Conservation (phyloP, 106 monocot genomes). For the Triglochin maritima region DNA sequence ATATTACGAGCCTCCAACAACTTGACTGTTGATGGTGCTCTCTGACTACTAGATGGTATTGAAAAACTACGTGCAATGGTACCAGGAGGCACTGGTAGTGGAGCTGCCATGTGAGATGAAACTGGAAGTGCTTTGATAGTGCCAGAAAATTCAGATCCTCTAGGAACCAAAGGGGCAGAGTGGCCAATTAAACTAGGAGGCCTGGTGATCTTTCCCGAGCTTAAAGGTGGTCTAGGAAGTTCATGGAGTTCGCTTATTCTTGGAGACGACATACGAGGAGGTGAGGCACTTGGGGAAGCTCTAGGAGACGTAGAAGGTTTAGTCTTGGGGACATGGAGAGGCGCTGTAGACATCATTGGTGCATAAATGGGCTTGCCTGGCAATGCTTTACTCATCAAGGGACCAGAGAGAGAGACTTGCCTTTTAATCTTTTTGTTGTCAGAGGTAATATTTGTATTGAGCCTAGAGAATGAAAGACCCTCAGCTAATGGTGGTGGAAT, state of each 20-base stretch:
- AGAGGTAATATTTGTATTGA: constrained; percentile 12
- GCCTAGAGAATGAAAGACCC: constrained; percentile 12
- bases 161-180: constrained; percentile 71
- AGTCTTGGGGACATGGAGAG: constrained; percentile 7
- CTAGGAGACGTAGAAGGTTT: constrained; percentile 28
- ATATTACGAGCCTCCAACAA: constrained; percentile 21
- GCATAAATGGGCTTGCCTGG: constrained; percentile 22
- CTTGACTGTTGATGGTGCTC: constrained; percentile 26
- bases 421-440: constrained; percentile 47
- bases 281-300: constrained; percentile 33
- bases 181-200: constrained; percentile 33
- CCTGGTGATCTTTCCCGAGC: constrained; percentile 9
- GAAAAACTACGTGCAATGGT: constrained; percentile 80
- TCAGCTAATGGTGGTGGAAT: constrained; percentile 26
- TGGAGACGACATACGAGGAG: constrained; percentile 33
- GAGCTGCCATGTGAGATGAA: constrained; percentile 44
- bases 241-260: constrained; percentile 74
- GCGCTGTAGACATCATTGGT: constrained; percentile 1
- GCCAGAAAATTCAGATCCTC: constrained; percentile 28
- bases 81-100: constrained; percentile 62
- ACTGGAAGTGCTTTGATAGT: constrained; percentile 11
- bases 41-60: constrained; percentile 62
- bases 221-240: constrained; percentile 75
- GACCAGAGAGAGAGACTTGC: constrained; percentile 43
- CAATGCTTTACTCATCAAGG: constrained; percentile 33